A percentile compares a stretch with the other conserved stretches of the same genome.
Evolutionary conservation across 768 basidiomycete species (phyloP).

Genomic region (Leccinum barrowsii): DNA sequence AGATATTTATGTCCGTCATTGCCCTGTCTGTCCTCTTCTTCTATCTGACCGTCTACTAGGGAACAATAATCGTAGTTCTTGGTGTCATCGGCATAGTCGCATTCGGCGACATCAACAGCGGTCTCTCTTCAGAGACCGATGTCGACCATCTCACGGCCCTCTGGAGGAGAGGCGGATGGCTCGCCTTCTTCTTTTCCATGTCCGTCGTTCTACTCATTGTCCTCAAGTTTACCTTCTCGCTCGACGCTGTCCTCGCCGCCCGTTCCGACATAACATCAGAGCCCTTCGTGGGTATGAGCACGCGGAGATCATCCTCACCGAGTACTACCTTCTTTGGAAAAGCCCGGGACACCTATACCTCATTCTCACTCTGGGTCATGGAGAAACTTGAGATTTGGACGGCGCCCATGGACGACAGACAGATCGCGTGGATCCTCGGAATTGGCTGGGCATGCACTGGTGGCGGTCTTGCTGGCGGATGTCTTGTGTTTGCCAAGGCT

Average conservation of each 20-base stretch:
- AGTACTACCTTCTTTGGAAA: constrained; percentile 30
- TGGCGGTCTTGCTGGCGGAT: constrained; percentile 85
- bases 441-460: constrained; percentile 94
- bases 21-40: neutral
- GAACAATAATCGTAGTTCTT: constrained; percentile 76
- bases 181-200: constrained; percentile 87
- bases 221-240: constrained; percentile 64
- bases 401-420: constrained; percentile 76
- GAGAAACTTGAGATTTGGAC: constrained; percentile 73
- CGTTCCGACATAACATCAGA: constrained; percentile 66
- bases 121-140: constrained; percentile 69
- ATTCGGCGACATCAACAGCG: constrained; percentile 81
- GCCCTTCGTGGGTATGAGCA: constrained; percentile 44
- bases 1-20: constrained; percentile 68
- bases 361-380: constrained; percentile 49
- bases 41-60: constrained; percentile 39
- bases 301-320: constrained; percentile 20
- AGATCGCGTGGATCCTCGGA: constrained; percentile 86
- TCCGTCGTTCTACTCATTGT: constrained; percentile 59
- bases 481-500: constrained; percentile 76
- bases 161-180: constrained; percentile 87
- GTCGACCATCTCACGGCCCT: constrained; percentile 74
- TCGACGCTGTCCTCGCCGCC: constrained; percentile 69
- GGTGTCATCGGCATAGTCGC: constrained; percentile 87
- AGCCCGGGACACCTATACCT: constrained; percentile 40